Percentiles rank a stretch among this genome's conserved stretches.
phyloP scores from a whole-genome alignment of 73 alveolate species.

The Diophrys sp. region DNA sequence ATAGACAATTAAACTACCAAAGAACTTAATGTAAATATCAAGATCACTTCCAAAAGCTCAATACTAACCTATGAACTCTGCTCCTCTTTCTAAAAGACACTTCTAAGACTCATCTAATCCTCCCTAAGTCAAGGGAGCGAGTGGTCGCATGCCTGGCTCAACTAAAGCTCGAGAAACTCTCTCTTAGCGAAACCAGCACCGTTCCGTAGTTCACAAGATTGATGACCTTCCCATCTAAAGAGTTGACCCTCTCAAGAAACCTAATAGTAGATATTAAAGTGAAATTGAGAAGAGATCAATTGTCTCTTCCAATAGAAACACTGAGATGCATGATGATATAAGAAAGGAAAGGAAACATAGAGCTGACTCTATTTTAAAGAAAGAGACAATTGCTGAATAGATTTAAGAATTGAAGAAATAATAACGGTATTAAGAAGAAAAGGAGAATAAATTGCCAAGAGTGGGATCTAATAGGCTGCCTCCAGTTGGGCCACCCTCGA shows the following conservation, averaged over 20 bases:
- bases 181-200: too few species aligned
- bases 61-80: not conserved
- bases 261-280: too few species aligned
- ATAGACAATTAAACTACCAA: constrained; percentile 22
- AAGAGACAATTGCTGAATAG: not conserved
- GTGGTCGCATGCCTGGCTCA: too few species aligned
- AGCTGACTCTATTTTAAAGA: not conserved
- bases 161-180: too few species aligned
- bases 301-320: not conserved
- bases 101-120: too few species aligned
- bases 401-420: not conserved
- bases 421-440: not conserved
- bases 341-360: not conserved
- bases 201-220: too few species aligned
- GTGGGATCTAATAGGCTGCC: not conserved
- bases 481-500: not conserved
- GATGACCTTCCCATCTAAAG: too few species aligned
- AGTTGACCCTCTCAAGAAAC: too few species aligned
- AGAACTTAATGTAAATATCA: constrained; percentile 10
- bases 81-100: too few species aligned
- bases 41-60: constrained; percentile 21
- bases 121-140: too few species aligned
- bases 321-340: not conserved
- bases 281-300: not conserved
- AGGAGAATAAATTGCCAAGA: not conserved